Percentiles rank a stretch among this genome's conserved stretches.
These are phyloP conservation scores for Wallacemonas sp. DNA, from an alignment of 208 protist genomes.

Conservation along the genomic window DNA sequence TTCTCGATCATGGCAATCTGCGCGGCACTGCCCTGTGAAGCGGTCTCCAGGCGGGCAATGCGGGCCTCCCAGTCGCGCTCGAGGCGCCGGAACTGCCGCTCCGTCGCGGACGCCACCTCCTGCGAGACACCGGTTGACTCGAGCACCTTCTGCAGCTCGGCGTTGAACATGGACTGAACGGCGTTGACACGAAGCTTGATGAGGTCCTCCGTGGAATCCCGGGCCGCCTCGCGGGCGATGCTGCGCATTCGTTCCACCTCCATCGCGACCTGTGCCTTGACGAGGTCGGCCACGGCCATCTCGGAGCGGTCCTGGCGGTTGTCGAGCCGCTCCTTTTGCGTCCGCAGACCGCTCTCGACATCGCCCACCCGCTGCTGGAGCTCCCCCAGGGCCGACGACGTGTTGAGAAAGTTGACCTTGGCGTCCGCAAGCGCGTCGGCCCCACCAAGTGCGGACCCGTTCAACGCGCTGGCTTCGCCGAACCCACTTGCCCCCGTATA, in stretches of 20 bases:
- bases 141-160: constrained; percentile 55
- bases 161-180: constrained; percentile 46
- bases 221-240: constrained; percentile 69
- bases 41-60: constrained; percentile 20
- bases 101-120: constrained; percentile 31
- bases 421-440: constrained; percentile 9
- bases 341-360: constrained; percentile 43
- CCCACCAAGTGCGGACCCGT: too few species aligned
- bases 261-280: constrained; percentile 48
- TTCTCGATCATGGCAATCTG: constrained; percentile 13
- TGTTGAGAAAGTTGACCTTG: constrained; percentile 11
- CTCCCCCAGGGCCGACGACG: neutral
- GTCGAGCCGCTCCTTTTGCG: constrained; percentile 49
- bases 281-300: constrained; percentile 41
- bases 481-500: too few species aligned
- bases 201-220: constrained; percentile 61
- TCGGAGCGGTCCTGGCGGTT: constrained; percentile 49
- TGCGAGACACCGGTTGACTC: constrained; percentile 36
- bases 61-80: constrained; percentile 23
- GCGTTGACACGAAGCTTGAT: constrained; percentile 55
- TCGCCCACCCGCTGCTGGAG: constrained; percentile 44
- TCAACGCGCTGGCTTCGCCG: too few species aligned
- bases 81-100: constrained; percentile 30
- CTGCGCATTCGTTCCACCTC: constrained; percentile 75
- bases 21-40: constrained; percentile 10